These are phyloP conservation scores for Cyberlindnera nakhonratchasimensis DNA, from an alignment of 805 yeast species.

Conservation along the genomic window DNA sequence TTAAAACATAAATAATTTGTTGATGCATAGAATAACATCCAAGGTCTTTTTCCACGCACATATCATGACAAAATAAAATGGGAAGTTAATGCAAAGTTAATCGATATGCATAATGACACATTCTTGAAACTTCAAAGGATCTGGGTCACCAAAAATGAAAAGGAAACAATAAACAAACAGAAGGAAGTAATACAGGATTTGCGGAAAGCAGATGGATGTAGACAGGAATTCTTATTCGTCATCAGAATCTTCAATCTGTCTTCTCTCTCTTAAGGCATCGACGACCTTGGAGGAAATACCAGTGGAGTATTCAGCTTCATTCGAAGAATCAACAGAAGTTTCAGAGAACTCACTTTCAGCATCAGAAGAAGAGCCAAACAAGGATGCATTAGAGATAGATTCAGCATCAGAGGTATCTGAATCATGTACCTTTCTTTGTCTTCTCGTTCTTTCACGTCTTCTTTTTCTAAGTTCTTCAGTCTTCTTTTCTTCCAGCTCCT, in stretches of 20 bases:
- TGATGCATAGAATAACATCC: background rate
- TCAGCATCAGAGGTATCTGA: slow-evolving; percentile 39
- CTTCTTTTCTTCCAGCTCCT: slow-evolving; percentile 33
- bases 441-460: slow-evolving; percentile 29
- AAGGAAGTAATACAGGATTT: background rate
- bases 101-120: too few species aligned
- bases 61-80: background rate
- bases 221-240: slow-evolving; percentile 1
- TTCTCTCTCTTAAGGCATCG: slow-evolving; percentile 30
- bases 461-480: slow-evolving; percentile 37
- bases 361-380: slow-evolving; percentile 41
- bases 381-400: slow-evolving; percentile 37
- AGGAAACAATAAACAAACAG: background rate
- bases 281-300: slow-evolving; percentile 27
- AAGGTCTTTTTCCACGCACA: too few species aligned
- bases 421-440: slow-evolving; percentile 9
- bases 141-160: background rate
- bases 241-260: slow-evolving; percentile 12
- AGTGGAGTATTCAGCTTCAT: slow-evolving; percentile 16
- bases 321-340: slow-evolving; percentile 24
- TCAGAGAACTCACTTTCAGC: slow-evolving; percentile 29
- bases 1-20: too few species aligned
- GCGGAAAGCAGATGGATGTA: background rate
- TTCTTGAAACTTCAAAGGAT: background rate
- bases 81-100: too few species aligned